phyloP scores from a whole-genome alignment of 2,329 filamentous ascomycete species.

The Ilyonectria mors-panacis region DNA sequence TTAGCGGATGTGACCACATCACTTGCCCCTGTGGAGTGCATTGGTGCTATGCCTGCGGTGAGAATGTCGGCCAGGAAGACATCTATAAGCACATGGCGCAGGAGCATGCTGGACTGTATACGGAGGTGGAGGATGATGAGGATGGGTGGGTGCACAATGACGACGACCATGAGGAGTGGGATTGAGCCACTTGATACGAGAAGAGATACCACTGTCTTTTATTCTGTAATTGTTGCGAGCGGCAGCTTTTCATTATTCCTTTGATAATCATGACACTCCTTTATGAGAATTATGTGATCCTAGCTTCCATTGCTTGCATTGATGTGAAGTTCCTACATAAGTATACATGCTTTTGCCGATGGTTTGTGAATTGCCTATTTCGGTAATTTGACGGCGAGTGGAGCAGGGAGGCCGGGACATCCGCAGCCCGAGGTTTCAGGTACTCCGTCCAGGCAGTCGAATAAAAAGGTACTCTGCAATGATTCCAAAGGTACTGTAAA shows the following conservation, averaged over 20 bases:
- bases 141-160: constrained; percentile 26
- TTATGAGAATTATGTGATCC: too few relatives aligned
- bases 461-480: not conserved
- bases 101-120: constrained; percentile 52
- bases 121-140: constrained; percentile 36
- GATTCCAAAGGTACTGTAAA: not conserved
- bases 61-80: constrained; percentile 35
- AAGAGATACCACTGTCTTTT: constrained; percentile 21
- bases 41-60: constrained; percentile 60
- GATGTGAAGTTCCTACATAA: not conserved
- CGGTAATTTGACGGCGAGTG: not conserved
- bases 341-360: not conserved
- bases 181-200: constrained; percentile 7
- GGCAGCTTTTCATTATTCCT: too few relatives aligned
- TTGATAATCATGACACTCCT: not conserved
- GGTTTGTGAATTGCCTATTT: constrained; percentile 2
- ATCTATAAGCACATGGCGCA: constrained; percentile 58
- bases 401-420: not conserved
- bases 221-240: not conserved
- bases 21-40: constrained; percentile 53
- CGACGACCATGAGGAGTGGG: constrained; percentile 6
- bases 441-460: not conserved
- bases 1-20: constrained; percentile 58
- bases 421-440: too few relatives aligned
- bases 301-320: too few relatives aligned